Evolutionary conservation across 2,329 filamentous ascomycete genomes (phyloP), one percentile per base, ranked within the genome.

Genomic region (Coniochaeta prunicola): DNA sequence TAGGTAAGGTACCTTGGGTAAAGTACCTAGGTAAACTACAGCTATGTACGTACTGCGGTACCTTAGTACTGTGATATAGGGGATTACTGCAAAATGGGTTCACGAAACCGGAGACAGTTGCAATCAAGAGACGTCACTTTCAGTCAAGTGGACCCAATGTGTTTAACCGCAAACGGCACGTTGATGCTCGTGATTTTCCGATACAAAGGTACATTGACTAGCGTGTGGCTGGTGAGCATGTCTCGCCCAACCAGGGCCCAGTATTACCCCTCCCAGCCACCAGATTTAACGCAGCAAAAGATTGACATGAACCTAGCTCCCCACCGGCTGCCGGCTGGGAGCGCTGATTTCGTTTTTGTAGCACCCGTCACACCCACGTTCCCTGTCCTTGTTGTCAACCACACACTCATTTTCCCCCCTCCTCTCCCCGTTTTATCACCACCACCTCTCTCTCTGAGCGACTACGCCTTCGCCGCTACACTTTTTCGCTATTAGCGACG

Each of bases 341-440:
- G 40, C 40, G 40, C 40, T 45, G 40, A 45, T 45, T 45, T 45
- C 38, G 12, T 2, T 45, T 24, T 21, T 4, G 40, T 45, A 38
- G 40, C 40, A 12, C 21, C n/a, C 19, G 40, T 45, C n/a, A 26
- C 33, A 55, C 30, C 53, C 53, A 55, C 33, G 33, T 36, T 24
- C 33, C 53, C n/a, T 36, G 19, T n/a, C 53, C 53, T 55, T 55
- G 53, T 56, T 30, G 54, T 56, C 36, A 42, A 56, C 21, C 54
- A 42, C 67, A 63, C 63, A 64, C 64, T 61, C 60, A 59, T 62
- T 50, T 59, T n/a, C 60, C 61, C 60, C 58, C 62, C 65, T 69
- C 66, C 67, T 69, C 58, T n/a, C n/a, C n/a, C n/a, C 59, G 58
- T 59, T 61, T 61, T 58, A 62, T 58, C 53, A 57, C 54, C 59